Base-by-base conservation (phyloP, 1,284 basidiomycete species). In the Phellinidium pouzarii region DNA sequence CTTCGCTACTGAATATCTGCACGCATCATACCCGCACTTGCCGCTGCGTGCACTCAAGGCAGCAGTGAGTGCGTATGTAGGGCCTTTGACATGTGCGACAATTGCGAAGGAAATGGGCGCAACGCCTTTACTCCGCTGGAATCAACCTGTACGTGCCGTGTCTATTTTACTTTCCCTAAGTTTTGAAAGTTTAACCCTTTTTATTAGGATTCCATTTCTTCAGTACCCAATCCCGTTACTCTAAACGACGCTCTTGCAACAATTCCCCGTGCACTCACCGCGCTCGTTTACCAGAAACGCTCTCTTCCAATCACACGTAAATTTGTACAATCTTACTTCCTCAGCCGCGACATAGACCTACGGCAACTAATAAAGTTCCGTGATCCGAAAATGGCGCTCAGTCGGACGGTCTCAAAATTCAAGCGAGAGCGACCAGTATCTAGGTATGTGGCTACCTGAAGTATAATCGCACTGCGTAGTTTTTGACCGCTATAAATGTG, bases 1-100 rank as follows among this genome's bases (percentile, higher is more conserved):
- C 37, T 91, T 98, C 61, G 89, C 91, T 3, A 75, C 89, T 0
- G 95, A 99, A 71, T 83, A 87, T 65, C 70, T 98, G 27, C 79
- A 91, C 55, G 75, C 86, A 6, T 76, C 82, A 44, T 98, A 89
- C 68, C 95, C 96, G 0, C 86, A 96, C 66, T 77, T 99, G 20
- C 95, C 95, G 1, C 93, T 91, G 20, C 80, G 87, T 48, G 91
- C 92, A 17, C 71, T 94, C 61, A 94, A 96, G 70, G 86, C 88
- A 6, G 93, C 91, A 7, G 80, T 96, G 47, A 92, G 90, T 40
- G 89, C 92, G 36, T 90, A 90, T 66, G 94, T 95, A 22, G 95
- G 95, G 3, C 85, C 91, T 8, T 70, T 78, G 56, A 87, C 91
- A 9, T 90, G 91, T 61, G 81, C 88, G 40, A 82, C 78, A 59